A percentile compares a stretch with the other conserved stretches of the same genome.
Evolutionary conservation across 108 stramenopile species (phyloP).

Genomic region (Cyclostephanos tholiformis): DNA sequence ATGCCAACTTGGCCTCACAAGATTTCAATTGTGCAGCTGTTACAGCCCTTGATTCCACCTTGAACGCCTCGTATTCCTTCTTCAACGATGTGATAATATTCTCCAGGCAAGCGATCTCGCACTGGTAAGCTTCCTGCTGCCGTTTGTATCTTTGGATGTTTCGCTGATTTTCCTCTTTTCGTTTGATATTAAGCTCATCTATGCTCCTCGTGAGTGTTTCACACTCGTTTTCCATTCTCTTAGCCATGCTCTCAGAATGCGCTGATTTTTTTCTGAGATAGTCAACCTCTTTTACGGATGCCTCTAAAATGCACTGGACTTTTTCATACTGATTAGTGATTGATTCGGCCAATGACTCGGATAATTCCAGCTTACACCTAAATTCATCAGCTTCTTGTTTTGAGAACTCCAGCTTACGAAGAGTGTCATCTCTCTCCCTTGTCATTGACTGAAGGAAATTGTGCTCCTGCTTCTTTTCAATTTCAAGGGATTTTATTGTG

Average conservation of each 20-base stretch:
- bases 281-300: background rate
- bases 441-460: background rate
- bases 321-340: slow-evolving; percentile 1
- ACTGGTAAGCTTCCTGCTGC: slow-evolving; percentile 3
- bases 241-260: slow-evolving; percentile 2
- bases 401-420: slow-evolving; percentile 1
- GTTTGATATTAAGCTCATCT: slow-evolving; percentile 12
- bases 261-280: slow-evolving; percentile 15
- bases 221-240: slow-evolving; percentile 5
- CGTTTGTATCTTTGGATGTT: slow-evolving; percentile 12
- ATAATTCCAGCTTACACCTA: slow-evolving; percentile 10
- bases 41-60: slow-evolving; percentile 14
- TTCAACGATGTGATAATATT: slow-evolving; percentile 8
- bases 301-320: background rate
- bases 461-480: slow-evolving; percentile 8
- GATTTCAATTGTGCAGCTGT: slow-evolving; percentile 7
- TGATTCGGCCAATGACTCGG: background rate
- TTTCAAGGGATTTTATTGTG: slow-evolving; percentile 12
- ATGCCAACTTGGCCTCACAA: slow-evolving; percentile 13
- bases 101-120: slow-evolving; percentile 8
- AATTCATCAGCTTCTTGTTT: slow-evolving; percentile 11
- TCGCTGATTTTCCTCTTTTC: slow-evolving; percentile 22
- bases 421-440: background rate
- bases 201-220: slow-evolving; percentile 7
- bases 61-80: slow-evolving; percentile 8